Evolutionary conservation across 2,329 filamentous ascomycete genomes (phyloP), one percentile per base, ranked within the genome.

Genomic region (Onygenales sp.): DNA sequence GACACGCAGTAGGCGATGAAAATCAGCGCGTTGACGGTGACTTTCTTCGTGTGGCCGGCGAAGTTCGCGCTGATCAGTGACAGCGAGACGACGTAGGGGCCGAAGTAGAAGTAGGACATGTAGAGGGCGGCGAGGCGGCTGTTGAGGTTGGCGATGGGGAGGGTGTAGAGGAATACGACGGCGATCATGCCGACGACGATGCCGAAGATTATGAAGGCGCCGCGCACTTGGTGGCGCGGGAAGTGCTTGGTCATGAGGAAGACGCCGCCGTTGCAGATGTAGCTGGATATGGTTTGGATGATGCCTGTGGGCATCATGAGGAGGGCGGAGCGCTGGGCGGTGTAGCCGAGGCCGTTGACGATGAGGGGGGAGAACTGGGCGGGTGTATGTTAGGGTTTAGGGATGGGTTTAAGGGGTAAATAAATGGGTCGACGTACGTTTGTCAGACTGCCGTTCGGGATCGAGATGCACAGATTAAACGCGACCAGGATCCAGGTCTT

Each of bases 31-130:
- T 70, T 74, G 3, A 72, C 68, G 0, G 74, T 75, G 9, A 72
- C 72, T 51, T 74, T 72, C 59, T 77, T 77, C 0, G 73, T 74
- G 52, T 77, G 74, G 0, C 74, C 74, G 6, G 70, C 74, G 6
- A 75, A 63, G 55, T 77, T 77, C 6, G 64, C 68, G 4, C 70
- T 68, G 45, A 75, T 70, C 64, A 71, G 69, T 0, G 70, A 67
- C 39, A 72, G 63, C 17, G 44, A 47, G 3, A 67, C 57, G 27
- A 67, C 62, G 39, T 65, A 66, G 0, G 63, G 62, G 3, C 59
- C 62, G 1, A 62, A 54, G 48, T 66, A 66, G 54, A 65, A 63
- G 43, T 63, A 63, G 31, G 56, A 63, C 58, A 69, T 64, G 52
- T 69, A 69, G 7, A 69, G 54, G 0, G 67, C 63, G 6, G 60